These are phyloP conservation scores for Arbutus unedo DNA, from an alignment of 148 eudicot genomes.

Conservation along the genomic window DNA sequence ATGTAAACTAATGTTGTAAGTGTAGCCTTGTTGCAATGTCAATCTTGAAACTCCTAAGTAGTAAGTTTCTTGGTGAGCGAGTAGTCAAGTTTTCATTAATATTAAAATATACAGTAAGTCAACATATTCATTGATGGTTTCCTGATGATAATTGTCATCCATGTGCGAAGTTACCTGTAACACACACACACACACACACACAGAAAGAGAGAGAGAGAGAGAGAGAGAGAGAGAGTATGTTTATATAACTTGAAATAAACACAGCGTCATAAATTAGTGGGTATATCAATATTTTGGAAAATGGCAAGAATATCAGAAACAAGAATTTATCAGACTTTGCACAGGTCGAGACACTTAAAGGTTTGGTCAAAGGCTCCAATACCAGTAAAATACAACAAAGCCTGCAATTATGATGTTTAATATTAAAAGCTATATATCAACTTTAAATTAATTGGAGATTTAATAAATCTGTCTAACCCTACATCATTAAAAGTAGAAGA, in stretches of 20 bases:
- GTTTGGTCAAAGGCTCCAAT: not conserved
- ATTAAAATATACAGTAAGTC: too few relatives aligned
- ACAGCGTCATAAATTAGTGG: not conserved
- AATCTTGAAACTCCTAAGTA: not conserved
- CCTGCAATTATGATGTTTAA: conserved; percentile 2
- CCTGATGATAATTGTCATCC: too few relatives aligned
- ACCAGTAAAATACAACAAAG: conserved; percentile 4
- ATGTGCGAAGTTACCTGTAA: too few relatives aligned
- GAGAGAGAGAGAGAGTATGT: too few relatives aligned
- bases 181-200: too few relatives aligned
- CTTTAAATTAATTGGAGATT: not conserved
- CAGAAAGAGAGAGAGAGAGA: too few relatives aligned
- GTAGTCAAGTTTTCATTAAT: not conserved
- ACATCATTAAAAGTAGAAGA: not conserved
- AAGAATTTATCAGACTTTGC: conserved; percentile 51
- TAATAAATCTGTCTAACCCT: not conserved
- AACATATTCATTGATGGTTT: too few relatives aligned
- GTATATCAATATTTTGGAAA: not conserved
- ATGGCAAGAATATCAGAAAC: not conserved
- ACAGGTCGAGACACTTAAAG: conserved; percentile 6
- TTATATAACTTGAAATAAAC: not conserved
- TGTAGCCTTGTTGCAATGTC: too few relatives aligned
- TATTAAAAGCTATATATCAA: not conserved
- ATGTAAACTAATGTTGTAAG: too few relatives aligned
- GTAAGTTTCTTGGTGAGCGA: not conserved